Base-by-base conservation (phyloP, 495 filamentous ascomycete species). In the Aspergillus kassunensis region DNA sequence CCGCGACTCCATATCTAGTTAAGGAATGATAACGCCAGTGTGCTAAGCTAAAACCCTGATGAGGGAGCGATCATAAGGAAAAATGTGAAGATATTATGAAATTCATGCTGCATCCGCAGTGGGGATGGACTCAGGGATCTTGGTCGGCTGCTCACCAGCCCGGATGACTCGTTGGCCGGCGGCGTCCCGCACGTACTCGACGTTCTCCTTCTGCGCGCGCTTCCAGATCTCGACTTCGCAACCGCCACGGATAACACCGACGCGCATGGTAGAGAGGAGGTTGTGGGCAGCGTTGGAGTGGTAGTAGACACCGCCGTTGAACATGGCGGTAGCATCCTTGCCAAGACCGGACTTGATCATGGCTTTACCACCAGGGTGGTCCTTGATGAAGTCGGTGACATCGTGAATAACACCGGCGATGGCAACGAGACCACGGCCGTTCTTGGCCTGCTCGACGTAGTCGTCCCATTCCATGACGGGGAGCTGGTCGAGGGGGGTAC, bases 181-280 rank as follows among this genome's bases (percentile, higher is more conserved):
- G 7, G 81, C 85, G 64, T 97, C 95, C 60, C 86, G 89, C 56
- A 92, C 78, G 49, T 86, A 83, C 44, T 84, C 80, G 41, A 83
- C 77, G 60, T 91, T 46, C 75, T 97, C 92, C 70, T 85, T 79
- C 65, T 92, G 87, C 35, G 90, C 84, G 20, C 89, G 89, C 82
- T 97, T 97, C 93, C 93, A 97, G 79, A 98, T 95, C 79, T 98
- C 93, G 48, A 98, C 93, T 67, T 97, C 93, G 65, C 89, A 91
- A 37, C 93, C 93, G 59, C 93, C 93, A 46, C 93, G 90, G 52
- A 98, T 88, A 42, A 98, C 93, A 73, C 90, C 93, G 5, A 98
- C 88, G 58, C 93, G 82, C 90, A 97, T 96, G 59, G 91, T 97
- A 13, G 89, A 92, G 42, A 98, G 82, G 29, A 97, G 77, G 76